These are phyloP conservation scores for Tuber microsphaerosporum DNA, from an alignment of 495 filamentous ascomycete genomes.

Conservation along the genomic window DNA sequence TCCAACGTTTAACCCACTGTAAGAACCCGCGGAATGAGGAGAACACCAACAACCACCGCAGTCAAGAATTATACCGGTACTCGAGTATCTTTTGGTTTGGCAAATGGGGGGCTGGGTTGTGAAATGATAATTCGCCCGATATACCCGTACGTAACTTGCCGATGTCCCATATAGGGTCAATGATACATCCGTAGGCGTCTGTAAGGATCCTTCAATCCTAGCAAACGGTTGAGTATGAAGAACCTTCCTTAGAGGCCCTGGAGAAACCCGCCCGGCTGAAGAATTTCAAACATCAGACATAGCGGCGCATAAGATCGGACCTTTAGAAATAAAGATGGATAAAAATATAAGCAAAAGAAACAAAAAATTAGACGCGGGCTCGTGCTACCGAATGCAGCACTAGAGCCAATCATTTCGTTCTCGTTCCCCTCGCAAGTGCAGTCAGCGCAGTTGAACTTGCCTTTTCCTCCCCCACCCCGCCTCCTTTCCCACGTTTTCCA, in stretches of 20 bases:
- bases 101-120: neutral
- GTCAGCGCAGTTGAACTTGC: neutral
- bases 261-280: neutral
- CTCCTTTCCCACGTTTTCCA: constrained; percentile 4
- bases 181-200: neutral
- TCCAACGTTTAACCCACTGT: neutral
- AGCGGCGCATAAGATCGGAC: neutral
- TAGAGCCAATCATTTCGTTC: neutral
- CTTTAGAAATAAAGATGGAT: neutral
- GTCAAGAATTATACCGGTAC: neutral
- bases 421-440: neutral
- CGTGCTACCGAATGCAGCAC: neutral
- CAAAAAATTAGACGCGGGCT: neutral
- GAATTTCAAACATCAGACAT: neutral
- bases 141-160: neutral
- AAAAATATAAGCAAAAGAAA: neutral
- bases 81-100: neutral
- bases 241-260: neutral
- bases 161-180: neutral
- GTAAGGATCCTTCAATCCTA: neutral
- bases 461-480: neutral
- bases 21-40: neutral
- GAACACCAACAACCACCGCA: neutral
- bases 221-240: neutral
- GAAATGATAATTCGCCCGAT: neutral